These are phyloP conservation scores for Saccharomyces pastorianus DNA, from an alignment of 1,139 yeast species.

Conservation along the genomic window DNA sequence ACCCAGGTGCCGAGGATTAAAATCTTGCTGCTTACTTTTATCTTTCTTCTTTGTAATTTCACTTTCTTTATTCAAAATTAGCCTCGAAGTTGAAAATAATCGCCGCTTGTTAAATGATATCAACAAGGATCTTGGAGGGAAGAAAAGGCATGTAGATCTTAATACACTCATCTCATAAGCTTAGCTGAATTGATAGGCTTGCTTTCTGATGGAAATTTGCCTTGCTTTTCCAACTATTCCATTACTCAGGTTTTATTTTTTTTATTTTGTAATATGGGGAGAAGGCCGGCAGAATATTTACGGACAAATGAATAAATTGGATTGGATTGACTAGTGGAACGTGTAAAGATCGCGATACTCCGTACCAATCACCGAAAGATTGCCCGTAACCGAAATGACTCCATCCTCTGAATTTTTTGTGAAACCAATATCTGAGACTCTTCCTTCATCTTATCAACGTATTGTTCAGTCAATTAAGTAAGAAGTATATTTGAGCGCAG, in stretches of 20 bases:
- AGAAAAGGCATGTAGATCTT: background rate
- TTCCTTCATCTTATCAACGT: background rate
- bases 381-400: too few species aligned
- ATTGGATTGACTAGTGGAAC: background rate
- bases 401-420: too few species aligned
- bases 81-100: background rate
- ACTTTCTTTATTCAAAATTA: conserved; percentile 7
- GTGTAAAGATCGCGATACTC: background rate
- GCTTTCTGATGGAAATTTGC: background rate
- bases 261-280: background rate
- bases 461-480: too few species aligned
- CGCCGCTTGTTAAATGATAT: background rate
- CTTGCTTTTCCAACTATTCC: background rate
- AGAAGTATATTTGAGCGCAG: background rate
- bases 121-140: background rate
- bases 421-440: background rate
- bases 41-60: conserved; percentile 1
- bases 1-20: conserved; percentile 38
- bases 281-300: background rate
- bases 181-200: background rate
- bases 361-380: background rate
- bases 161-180: background rate
- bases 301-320: background rate
- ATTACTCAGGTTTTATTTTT: too few species aligned
- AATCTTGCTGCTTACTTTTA: conserved; percentile 14